These are phyloP conservation scores for Diaporthe sp. DNA, from an alignment of 2,329 filamentous ascomycete genomes.

Conservation along the genomic window DNA sequence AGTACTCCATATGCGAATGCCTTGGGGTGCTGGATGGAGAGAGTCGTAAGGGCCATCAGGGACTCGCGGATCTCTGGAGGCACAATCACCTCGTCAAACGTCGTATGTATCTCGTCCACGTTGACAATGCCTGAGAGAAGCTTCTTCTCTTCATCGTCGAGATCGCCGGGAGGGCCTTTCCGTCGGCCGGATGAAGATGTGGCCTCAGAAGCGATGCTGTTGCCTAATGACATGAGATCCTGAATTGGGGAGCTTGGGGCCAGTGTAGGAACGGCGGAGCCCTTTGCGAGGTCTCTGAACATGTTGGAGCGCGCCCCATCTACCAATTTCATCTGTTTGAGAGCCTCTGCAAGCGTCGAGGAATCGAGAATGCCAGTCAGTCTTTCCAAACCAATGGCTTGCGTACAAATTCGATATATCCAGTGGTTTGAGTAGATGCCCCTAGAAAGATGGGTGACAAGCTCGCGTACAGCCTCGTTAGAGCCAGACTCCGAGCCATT, in stretches of 20 bases:
- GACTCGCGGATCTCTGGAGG: slow-evolving; percentile 87
- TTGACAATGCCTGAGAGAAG: slow-evolving; percentile 87
- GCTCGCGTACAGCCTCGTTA: slow-evolving; percentile 32
- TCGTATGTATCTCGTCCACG: slow-evolving; percentile 84
- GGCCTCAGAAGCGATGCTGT: slow-evolving; percentile 37
- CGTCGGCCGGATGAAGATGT: slow-evolving; percentile 45
- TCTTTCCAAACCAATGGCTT: slow-evolving; percentile 46
- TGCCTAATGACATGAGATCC: slow-evolving; percentile 34
- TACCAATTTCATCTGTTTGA: slow-evolving; percentile 45
- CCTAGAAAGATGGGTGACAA: slow-evolving; percentile 36
- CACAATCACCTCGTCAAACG: slow-evolving; percentile 89
- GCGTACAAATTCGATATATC: slow-evolving; percentile 50
- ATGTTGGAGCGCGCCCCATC: slow-evolving; percentile 26
- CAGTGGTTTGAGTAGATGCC: slow-evolving; percentile 51
- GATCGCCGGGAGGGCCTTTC: slow-evolving; percentile 47
- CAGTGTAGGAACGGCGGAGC: slow-evolving; percentile 50
- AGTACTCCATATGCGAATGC: slow-evolving; percentile 97
- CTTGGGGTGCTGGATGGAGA: slow-evolving; percentile 89
- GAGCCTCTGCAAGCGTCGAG: slow-evolving; percentile 44
- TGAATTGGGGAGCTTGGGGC: slow-evolving; percentile 51
- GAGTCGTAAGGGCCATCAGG: slow-evolving; percentile 87
- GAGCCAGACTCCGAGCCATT: background rate
- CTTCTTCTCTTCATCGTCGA: slow-evolving; percentile 85
- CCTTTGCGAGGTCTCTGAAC: slow-evolving; percentile 37
- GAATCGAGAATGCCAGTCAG: slow-evolving; percentile 29